Conservation (phyloP, 768 basidiomycete genomes). For the Leccinum aurantiacum region DNA sequence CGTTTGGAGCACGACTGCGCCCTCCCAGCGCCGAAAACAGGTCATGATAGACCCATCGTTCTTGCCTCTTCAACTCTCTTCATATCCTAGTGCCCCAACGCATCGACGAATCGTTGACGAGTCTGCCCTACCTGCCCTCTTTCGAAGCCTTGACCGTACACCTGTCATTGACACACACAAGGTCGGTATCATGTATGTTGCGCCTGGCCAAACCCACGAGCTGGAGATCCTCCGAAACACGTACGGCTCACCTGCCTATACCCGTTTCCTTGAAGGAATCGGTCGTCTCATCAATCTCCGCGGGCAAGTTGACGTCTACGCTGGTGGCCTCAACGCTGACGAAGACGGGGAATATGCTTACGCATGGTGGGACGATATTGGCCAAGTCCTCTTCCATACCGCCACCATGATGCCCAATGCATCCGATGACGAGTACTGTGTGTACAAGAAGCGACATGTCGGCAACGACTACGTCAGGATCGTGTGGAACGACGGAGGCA, state of each 20-base stretch:
- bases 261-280: slow-evolving; percentile 87
- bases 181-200: slow-evolving; percentile 94
- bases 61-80: slow-evolving; percentile 82
- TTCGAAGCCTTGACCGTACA: slow-evolving; percentile 72
- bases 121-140: slow-evolving; percentile 53
- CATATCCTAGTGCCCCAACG: slow-evolving; percentile 51
- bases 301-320: slow-evolving; percentile 89
- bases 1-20: slow-evolving; percentile 84
- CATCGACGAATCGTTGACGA: slow-evolving; percentile 52
- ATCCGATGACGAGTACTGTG: slow-evolving; percentile 63
- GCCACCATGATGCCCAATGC: slow-evolving; percentile 95
- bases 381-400: slow-evolving; percentile 92
- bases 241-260: slow-evolving; percentile 93
- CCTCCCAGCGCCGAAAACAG: slow-evolving; percentile 86
- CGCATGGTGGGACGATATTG: slow-evolving; percentile 99
- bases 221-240: slow-evolving; percentile 84
- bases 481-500: slow-evolving; percentile 97
- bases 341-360: slow-evolving; percentile 96
- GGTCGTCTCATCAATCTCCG: slow-evolving; percentile 86
- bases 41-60: slow-evolving; percentile 84
- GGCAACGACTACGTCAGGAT: slow-evolving; percentile 97
- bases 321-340: slow-evolving; percentile 87
- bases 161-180: slow-evolving; percentile 98
- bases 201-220: slow-evolving; percentile 84
- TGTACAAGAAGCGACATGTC: slow-evolving; percentile 91